phyloP scores from a whole-genome alignment of 371 early-diverging fungal species.

The Zancudomyces culisetae region DNA sequence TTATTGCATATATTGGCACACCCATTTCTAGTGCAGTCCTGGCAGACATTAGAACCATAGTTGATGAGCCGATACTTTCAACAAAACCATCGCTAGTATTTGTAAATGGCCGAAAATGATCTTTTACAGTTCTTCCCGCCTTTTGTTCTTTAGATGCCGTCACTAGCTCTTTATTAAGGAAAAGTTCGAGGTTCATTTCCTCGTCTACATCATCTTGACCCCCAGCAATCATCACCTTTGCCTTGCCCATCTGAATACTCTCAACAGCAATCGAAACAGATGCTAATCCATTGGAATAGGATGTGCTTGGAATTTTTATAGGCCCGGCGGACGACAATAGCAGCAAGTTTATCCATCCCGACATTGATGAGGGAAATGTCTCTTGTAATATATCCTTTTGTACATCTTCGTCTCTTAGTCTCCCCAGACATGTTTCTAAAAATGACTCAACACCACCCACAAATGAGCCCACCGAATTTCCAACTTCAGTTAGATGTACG shows the following conservation, averaged over 20 bases:
- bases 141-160: constrained; percentile 68
- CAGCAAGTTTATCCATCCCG: constrained; percentile 94
- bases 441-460: constrained; percentile 71
- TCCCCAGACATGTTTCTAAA: constrained; percentile 57
- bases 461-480: constrained; percentile 75
- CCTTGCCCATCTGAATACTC: constrained; percentile 76
- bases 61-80: constrained; percentile 88
- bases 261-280: constrained; percentile 86
- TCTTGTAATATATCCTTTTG: constrained; percentile 91
- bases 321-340: constrained; percentile 84
- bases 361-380: constrained; percentile 89
- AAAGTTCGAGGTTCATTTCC: constrained; percentile 87
- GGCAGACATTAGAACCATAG: constrained; percentile 81
- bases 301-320: constrained; percentile 90
- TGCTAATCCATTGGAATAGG: constrained; percentile 85
- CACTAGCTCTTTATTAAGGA: constrained; percentile 92
- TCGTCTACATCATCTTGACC: constrained; percentile 87
- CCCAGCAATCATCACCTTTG: constrained; percentile 87
- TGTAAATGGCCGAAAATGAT: constrained; percentile 85
- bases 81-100: constrained; percentile 88
- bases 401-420: constrained; percentile 63
- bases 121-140: constrained; percentile 67
- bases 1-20: constrained; percentile 82
- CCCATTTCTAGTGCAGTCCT: constrained; percentile 80
- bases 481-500: constrained; percentile 86